Evolutionary conservation across 169 alveolate genomes (phyloP).

Genomic region (Amoebophrya sp.): DNA sequence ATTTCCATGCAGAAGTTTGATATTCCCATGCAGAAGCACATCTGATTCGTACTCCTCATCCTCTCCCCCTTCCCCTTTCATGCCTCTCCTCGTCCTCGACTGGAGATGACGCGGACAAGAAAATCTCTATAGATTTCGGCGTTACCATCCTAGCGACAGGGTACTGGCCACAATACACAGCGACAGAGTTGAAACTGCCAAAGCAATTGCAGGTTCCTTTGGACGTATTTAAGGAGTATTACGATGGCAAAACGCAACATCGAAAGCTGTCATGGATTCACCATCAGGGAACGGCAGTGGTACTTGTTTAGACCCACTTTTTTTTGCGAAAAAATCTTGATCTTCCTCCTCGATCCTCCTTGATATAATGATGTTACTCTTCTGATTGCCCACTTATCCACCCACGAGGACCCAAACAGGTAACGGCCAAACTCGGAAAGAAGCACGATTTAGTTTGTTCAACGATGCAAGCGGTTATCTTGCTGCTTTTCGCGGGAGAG

Average conservation of each 20-base stretch:
- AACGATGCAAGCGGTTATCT: slow-evolving; percentile 34
- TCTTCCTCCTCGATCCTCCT: not conserved
- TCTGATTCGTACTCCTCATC: not conserved
- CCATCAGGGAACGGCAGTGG: slow-evolving; percentile 56
- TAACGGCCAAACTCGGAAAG: not conserved
- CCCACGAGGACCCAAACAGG: too few relatives aligned
- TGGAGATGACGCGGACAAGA: slow-evolving; percentile 34
- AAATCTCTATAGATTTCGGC: slow-evolving; percentile 53
- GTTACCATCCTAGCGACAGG: slow-evolving; percentile 72
- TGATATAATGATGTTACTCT: too few relatives aligned
- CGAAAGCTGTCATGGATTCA: slow-evolving; percentile 73
- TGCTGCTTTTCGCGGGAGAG: not conserved
- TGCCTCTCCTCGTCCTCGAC: not conserved
- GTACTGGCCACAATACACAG: slow-evolving; percentile 68
- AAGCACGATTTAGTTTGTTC: slow-evolving; percentile 41
- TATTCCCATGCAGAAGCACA: not conserved
- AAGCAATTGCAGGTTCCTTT: slow-evolving; percentile 48
- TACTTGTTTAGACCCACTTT: not conserved
- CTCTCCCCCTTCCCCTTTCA: not conserved
- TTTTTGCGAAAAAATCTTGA: not conserved
- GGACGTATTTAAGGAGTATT: slow-evolving; percentile 55
- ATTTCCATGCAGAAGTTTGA: not conserved
- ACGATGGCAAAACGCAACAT: slow-evolving; percentile 60
- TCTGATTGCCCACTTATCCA: too few relatives aligned
- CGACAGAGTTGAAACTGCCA: slow-evolving; percentile 53